Base-by-base conservation (phyloP, 495 filamentous ascomycete genomes). In the Staphylotrichum tortipilum region DNA sequence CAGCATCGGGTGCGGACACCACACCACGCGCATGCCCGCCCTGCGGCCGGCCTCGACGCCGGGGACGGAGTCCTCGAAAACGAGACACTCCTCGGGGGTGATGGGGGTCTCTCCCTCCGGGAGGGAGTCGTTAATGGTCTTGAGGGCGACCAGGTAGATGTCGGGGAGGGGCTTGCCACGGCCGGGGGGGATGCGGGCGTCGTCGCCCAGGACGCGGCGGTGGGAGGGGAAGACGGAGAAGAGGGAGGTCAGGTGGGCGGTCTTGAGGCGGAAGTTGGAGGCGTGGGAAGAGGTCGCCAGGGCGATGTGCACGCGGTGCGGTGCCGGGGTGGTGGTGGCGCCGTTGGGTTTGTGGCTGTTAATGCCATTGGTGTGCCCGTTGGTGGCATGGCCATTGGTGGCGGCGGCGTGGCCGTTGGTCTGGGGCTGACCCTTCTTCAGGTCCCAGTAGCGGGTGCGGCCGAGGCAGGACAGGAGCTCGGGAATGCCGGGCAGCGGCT, bases 21-120 rank as follows among this genome's bases (percentile, higher is more conserved):
- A 99, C 1, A 94, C 73, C 8, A 95, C 92, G 52, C 88, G 78
- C 94, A 97, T 97, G 0, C 94, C 94, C 0, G 94, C 92, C 48
- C 92, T 78, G 26, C 92, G 71, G 10, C 89, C 92, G 9, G 90
- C 80, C 69, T 99, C 92, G 0, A 95, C 88, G 0, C 92, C 92
- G 0, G 88, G 87, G 3, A 97, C 90, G 21, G 81, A 83, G 64
- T 99, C 92, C 66, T 99, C 92, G 60, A 99, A 96, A 0, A 99
- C 92, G 8, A 99, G 72, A 66, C 91, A 96, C 64, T 99, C 92
- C 56, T 84, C 84, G 0, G 89, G 87, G 40, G 56, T 72, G 35
- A 99, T 82, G 53, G 84, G 80, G 28, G 68, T 63, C 60, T 90
- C 81, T 0, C 80, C 82, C 35, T 75, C 68, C 1, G 78, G 64